phyloP scores from a whole-genome alignment of 306 rosid genomes.

The Ormosia emarginata region DNA sequence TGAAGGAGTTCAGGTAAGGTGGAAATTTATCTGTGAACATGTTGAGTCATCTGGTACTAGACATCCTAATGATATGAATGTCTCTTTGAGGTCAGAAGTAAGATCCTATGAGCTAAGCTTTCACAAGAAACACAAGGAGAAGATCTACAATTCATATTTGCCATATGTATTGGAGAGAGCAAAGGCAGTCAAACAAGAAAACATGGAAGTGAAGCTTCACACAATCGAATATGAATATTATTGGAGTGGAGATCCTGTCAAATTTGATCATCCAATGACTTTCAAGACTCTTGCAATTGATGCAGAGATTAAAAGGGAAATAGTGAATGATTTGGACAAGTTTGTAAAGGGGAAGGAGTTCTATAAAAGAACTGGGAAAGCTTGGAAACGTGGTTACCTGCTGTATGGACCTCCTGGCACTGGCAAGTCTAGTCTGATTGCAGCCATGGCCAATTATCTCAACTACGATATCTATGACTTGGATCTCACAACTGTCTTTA shows the following conservation, averaged over 20 bases:
- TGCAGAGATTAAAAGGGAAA: conserved; percentile 26
- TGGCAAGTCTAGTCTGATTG: conserved; percentile 53
- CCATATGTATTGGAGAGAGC: conserved; percentile 36
- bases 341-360: conserved; percentile 40
- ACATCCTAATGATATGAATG: not conserved
- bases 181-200: conserved; percentile 29
- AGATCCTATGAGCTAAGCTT: conserved; percentile 31
- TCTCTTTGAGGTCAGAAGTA: not conserved
- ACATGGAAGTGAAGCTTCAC: conserved; percentile 34
- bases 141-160: conserved; percentile 34
- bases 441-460: conserved; percentile 53
- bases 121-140: conserved; percentile 37
- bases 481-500: conserved; percentile 29
- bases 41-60: not conserved
- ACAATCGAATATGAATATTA: not conserved
- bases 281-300: conserved; percentile 49
- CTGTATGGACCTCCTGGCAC: conserved; percentile 62
- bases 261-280: conserved; percentile 39
- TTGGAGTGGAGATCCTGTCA: not conserved
- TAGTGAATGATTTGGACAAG: conserved; percentile 41
- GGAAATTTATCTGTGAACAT: conserved; percentile 31
- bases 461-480: conserved; percentile 53
- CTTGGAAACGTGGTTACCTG: conserved; percentile 62
- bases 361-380: conserved; percentile 41
- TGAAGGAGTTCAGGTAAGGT: conserved; percentile 29